A percentile compares a stretch with the other conserved stretches of the same genome.
These are phyloP conservation scores for Ustilago xerochloae DNA, from an alignment of 1,284 basidiomycete species.

Conservation along the genomic window DNA sequence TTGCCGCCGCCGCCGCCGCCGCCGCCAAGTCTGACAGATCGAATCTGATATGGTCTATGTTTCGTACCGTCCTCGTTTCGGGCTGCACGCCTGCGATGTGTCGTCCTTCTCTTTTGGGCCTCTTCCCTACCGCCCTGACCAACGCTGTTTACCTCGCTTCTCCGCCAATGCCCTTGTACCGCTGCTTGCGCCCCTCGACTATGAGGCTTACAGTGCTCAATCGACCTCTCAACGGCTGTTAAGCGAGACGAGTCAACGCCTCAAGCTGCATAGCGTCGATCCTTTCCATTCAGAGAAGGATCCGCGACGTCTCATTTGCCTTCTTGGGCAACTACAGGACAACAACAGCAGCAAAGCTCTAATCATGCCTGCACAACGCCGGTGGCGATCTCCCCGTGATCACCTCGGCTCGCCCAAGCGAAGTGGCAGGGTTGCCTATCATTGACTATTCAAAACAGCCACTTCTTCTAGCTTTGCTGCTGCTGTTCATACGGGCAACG, in stretches of 20 bases:
- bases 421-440: not conserved
- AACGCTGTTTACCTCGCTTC: slow-evolving; percentile 10
- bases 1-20: not conserved
- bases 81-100: not conserved
- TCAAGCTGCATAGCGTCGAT: slow-evolving; percentile 24
- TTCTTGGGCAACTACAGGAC: slow-evolving; percentile 4
- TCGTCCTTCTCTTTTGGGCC: not conserved
- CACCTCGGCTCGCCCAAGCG: slow-evolving; percentile 1
- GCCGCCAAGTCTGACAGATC: slow-evolving; percentile 37
- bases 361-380: not conserved
- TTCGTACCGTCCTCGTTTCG: slow-evolving; percentile 11
- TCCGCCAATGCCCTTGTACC: not conserved
- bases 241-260: slow-evolving; percentile 8
- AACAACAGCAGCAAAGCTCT: not conserved
- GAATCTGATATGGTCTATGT: slow-evolving; percentile 34
- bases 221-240: not conserved
- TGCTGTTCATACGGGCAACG: not conserved
- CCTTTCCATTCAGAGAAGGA: slow-evolving; percentile 28
- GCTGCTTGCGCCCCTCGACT: not conserved
- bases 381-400: not conserved
- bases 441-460: slow-evolving; percentile 8
- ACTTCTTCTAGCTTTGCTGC: not conserved
- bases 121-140: not conserved
- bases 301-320: slow-evolving; percentile 16
- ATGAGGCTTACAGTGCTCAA: not conserved